Percentiles rank a stretch among this genome's conserved stretches.
These are phyloP conservation scores for Rhododendron henanense DNA, from an alignment of 148 eudicot genomes.

Conservation along the genomic window DNA sequence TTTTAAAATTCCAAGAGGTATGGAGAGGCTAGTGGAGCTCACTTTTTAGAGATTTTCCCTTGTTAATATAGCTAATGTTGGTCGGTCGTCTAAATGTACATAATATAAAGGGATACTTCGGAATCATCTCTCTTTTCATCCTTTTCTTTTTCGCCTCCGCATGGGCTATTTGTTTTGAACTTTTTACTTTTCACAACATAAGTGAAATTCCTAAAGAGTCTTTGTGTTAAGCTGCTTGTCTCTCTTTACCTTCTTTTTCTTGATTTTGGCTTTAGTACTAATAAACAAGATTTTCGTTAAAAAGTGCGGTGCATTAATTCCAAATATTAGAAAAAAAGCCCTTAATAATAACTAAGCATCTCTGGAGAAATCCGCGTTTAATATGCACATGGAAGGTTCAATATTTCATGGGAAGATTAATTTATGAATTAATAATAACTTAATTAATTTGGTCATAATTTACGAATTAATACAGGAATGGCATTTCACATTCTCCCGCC, in stretches of 20 bases:
- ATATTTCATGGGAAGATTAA: background rate
- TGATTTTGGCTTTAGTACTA: background rate
- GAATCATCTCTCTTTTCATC: too few relatives aligned
- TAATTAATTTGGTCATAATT: background rate
- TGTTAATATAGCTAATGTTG: too few relatives aligned
- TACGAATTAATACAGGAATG: too few relatives aligned
- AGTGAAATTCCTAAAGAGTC: background rate
- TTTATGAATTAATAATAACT: background rate
- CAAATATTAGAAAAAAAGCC: too few relatives aligned
- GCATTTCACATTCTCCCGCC: background rate
- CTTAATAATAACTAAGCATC: background rate
- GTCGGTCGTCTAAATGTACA: too few relatives aligned
- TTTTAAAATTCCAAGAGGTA: too few relatives aligned
- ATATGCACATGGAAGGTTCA: background rate
- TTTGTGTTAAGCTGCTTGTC: background rate
- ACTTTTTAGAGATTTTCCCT: too few relatives aligned
- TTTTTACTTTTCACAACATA: too few relatives aligned
- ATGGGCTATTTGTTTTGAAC: too few relatives aligned
- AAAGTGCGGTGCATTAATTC: background rate
- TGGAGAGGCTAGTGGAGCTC: too few relatives aligned
- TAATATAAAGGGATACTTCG: too few relatives aligned
- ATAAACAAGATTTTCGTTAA: background rate
- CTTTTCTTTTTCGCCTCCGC: too few relatives aligned
- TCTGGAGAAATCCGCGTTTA: background rate
- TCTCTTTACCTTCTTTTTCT: background rate